Base-by-base conservation (phyloP, 1,284 basidiomycete genomes). In the Hypsizygus ulmarius region DNA sequence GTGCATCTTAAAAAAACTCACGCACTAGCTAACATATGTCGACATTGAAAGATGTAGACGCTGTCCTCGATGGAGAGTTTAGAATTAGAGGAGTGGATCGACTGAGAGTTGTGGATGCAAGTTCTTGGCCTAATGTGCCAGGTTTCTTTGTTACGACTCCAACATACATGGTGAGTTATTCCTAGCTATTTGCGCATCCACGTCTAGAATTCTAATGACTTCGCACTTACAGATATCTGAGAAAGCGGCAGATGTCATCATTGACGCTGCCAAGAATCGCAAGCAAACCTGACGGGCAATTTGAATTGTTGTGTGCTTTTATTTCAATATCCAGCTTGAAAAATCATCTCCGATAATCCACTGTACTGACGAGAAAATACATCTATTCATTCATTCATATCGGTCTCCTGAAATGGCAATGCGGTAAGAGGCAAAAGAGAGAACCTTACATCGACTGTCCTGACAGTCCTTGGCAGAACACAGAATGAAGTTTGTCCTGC, bases 131-230 rank as follows among this genome's bases (percentile, higher is more conserved):
- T 2, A 50, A 58, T 19, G 61, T 66, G 25, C 64, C 65, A 1
- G 64, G 65, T 32, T 66, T 55, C 40, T 66, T 66, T 39, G 52
- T 64, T 6, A 62, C 63, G 5, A 66, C 64, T 1, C 59, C 60
- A 4, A 63, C 57, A 3, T 66, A 66, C 44, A 66, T 65, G 64
- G 65, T 57, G 34, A 34, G 56, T 51, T 14, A 11, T 27, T 28
- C 2, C 43, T 27, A 25, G 1, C 15, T n/a, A 5, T 21, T 39
- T 10, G 19, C 9, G 9, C 12, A 7, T 30, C 9, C 19, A 39
- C 12, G 15, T 15, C 35, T 28, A 28, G 28, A 25, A 30, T 46
- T 18, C 18, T 10, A 4, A 3, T 14, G 3, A 9, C 5, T 16
- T n/a, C 19, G 7, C 3, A 18, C 28, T 19, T 30, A 12, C 43